Conservation (phyloP, 495 filamentous ascomycete genomes). For the Chlorociboria aeruginascens region DNA sequence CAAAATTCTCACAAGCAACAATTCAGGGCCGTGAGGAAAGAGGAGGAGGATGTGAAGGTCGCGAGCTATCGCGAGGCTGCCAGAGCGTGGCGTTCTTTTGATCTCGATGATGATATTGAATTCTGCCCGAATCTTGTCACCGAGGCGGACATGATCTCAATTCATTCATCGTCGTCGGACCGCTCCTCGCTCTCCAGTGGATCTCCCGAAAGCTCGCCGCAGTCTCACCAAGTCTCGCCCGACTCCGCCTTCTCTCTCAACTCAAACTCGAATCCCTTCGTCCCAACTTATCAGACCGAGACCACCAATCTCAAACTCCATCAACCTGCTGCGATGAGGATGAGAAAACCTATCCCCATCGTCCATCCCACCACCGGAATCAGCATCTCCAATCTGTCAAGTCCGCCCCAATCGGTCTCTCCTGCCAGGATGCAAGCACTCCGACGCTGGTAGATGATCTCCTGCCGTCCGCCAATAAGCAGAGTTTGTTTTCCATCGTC, state of each 20-base stretch:
- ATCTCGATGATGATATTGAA: constrained; percentile 92
- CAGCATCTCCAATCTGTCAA: constrained; percentile 48
- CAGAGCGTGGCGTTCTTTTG: constrained; percentile 88
- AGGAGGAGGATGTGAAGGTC: constrained; percentile 66
- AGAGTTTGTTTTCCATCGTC: constrained; percentile 13
- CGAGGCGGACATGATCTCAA: constrained; percentile 56
- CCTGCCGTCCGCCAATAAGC: constrained; percentile 11
- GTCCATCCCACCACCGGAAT: constrained; percentile 91
- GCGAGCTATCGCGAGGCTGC: constrained; percentile 71
- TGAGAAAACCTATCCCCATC: constrained; percentile 94
- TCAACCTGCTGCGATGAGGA: constrained; percentile 75
- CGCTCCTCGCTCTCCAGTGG: constrained; percentile 89
- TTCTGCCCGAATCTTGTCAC: constrained; percentile 92
- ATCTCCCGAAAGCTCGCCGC: constrained; percentile 84
- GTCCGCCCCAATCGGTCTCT: constrained; percentile 83
- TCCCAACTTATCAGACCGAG: constrained; percentile 44
- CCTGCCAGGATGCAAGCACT: constrained; percentile 54
- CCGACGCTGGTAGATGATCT: constrained; percentile 35
- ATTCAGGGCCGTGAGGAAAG: constrained; percentile 61
- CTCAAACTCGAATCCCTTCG: constrained; percentile 59
- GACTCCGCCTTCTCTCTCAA: constrained; percentile 59
- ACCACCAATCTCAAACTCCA: constrained; percentile 59
- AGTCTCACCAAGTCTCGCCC: constrained; percentile 60
- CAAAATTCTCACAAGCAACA: constrained; percentile 81
- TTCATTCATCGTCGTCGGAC: constrained; percentile 84